Base-by-base conservation (phyloP, 805 yeast genomes). In the Metschnikowia bowlesiae region DNA sequence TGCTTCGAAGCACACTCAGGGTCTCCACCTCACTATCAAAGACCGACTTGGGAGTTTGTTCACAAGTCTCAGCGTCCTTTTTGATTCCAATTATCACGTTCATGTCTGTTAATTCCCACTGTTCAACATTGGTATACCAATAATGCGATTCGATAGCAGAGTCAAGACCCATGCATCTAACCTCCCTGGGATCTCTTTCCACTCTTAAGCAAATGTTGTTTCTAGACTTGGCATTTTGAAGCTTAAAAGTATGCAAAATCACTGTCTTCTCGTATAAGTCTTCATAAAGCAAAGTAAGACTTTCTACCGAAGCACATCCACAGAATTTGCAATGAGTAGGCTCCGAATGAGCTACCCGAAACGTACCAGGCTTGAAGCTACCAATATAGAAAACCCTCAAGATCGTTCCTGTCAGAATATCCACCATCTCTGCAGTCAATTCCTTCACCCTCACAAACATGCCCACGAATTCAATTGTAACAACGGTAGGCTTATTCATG, bases 181-280 rank as follows among this genome's bases (percentile, higher is more conserved):
- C 87, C 68, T 89, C 97, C 60, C 96, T 79, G 2, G 92, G 89
- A 67, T 89, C 97, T 78, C 97, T 85, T 67, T 89, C 97, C 37
- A 87, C 95, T 66, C 96, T 80, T 49, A 89, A 68, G 65, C 97
- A 89, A 38, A 89, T 89, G 57, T 81, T 84, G 50, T 81, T 85
- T 60, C 87, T 86, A 8, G 95, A 89, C 50, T 84, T 75, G 61
- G 85, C 86, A 34, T 55, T 58, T 52, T 84, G 87, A 42, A 84
- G 80, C 40, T 80, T 80, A 60, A 82, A 84, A 0, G 94, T 84
- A 60, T 89, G 96, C 70, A 87, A 70, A 6, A 85, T 82, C 46
- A 87, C 65, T 8, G 81, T 78, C 5, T 75, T 76, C 2, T 75
- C 70, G 50, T 81, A 84, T 28, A 65, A 62, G 54, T 84, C 86